Evolutionary conservation across 2,329 filamentous ascomycete species (phyloP), one percentile per base, ranked within the genome.

Genomic region (Paraphoma chrysanthemicola): DNA sequence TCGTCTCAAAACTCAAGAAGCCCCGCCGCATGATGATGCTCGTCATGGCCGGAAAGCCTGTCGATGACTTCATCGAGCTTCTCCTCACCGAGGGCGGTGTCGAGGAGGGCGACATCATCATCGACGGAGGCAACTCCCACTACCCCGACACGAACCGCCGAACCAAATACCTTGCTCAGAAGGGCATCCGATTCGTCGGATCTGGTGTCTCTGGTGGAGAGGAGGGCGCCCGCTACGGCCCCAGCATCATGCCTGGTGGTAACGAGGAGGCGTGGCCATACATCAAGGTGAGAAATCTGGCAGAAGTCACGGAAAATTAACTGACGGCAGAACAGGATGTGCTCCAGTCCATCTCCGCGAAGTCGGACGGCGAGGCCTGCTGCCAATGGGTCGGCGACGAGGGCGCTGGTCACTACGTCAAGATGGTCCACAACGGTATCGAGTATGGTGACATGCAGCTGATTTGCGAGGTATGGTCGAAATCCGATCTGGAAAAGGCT

Each of bases 351-450:
- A 97, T 99, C 78, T 87, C 95, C 64, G 95, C 95, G 81, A 98
- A 99, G 89, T 96, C 91, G 81, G 94, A 97, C 76, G 90, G 89
- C 74, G 95, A 99, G 87, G 84, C 95, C 67, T 99, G 95, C 89
- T 99, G 95, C 79, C 95, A 99, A 83, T 99, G 95, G 95, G 95
- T 99, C 74, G 95, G 95, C 84, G 95, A 98, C 83, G 93, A 98
- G 82, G 95, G 95, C 88, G 92, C 95, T 83, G 95, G 95, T 73
- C 95, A 99, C 89, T 99, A 97, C 86, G 94, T 99, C 86, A 99
- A 99, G 91, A 99, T 99, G 95, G 95, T 99, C 64, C 95, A 99
- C 90, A 99, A 99, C 84, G 95, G 95, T 87, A 99, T 99, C 74
- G 95, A 99, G 85, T 99, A 99, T 80, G 95, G 95, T 88, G 95